Evolutionary conservation across 2,329 filamentous ascomycete species (phyloP), one percentile per base, ranked within the genome.

Genomic region (Curvularia sp.): DNA sequence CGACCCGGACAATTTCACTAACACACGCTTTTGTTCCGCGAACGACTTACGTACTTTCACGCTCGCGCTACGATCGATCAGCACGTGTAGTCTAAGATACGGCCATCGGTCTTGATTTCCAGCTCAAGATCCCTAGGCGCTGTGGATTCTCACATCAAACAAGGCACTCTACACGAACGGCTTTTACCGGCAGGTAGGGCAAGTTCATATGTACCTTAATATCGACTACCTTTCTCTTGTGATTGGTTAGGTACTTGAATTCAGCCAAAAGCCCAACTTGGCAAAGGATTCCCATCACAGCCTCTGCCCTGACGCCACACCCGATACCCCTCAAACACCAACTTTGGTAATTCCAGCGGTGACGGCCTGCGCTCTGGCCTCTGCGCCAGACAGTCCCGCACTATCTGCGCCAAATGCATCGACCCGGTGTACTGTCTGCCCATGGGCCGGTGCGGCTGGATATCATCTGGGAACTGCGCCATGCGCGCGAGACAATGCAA

Each of bases 401-500:
- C 28, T 18, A 39, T 19, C 23, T 28, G n/a, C 7, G 12, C 48
- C 5, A 50, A n/a, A 7, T 21, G 21, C n/a, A 21, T 19, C 12
- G 23, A 48, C 5, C 32, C 43, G 5, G 43, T 47, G 6, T 27
- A 25, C 19, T 15, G 21, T 32, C 38, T 32, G 2, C 38, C 34
- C n/a, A 45, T 8, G 13, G 30, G 30, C 19, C 19, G n/a, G 3
- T 36, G 15, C 8, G 21, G 32, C 15, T 23, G 27, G 18, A 41
- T n/a, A 23, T 13, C 42, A 2, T 27, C 19, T 6, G 49, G 52
- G 4, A 41, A 19, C 25, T 49, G 39, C 7, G 10, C 15, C 55
- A 58, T 61, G 5, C 23, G 27, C 28, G 48, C 51, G 0, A 58
- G 28, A 36, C 55, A 61, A 21, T 58, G 50, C n/a, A 58, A 27